phyloP scores from a whole-genome alignment of 768 basidiomycete species.

The Xerocomus brunneocitrinus region DNA sequence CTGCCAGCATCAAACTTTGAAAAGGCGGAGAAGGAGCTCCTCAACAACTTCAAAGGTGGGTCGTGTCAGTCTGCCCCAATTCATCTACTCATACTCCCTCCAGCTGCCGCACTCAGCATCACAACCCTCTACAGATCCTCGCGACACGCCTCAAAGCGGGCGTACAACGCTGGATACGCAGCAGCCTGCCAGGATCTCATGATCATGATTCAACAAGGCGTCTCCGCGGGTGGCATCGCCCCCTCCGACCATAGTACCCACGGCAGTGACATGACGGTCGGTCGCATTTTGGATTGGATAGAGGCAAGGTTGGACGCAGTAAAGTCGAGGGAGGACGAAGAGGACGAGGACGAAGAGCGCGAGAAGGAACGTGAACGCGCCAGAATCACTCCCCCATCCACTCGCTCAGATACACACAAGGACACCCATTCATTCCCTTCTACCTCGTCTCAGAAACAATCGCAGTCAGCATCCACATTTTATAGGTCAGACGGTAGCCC shows the following conservation, averaged over 20 bases:
- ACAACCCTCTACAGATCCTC: conserved; percentile 83
- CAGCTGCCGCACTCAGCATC: conserved; percentile 80
- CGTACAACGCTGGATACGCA: conserved; percentile 78
- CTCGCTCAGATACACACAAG: conserved; percentile 18
- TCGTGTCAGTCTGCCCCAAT: background rate
- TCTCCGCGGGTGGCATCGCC: conserved; percentile 54
- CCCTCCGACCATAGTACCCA: conserved; percentile 40
- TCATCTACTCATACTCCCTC: conserved; percentile 18
- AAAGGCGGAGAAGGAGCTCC: conserved; percentile 75
- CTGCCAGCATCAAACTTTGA: conserved; percentile 64
- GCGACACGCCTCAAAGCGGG: conserved; percentile 67
- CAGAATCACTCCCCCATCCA: conserved; percentile 23
- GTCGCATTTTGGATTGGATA: conserved; percentile 79
- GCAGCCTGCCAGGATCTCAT: conserved; percentile 77
- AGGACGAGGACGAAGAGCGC: conserved; percentile 75
- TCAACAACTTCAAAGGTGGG: conserved; percentile 78
- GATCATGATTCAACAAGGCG: conserved; percentile 78
- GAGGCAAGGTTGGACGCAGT: conserved; percentile 79
- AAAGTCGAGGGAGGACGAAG: conserved; percentile 70
- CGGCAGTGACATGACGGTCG: conserved; percentile 66
- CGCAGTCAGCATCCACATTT: conserved; percentile 12
- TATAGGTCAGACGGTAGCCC: conserved; percentile 17
- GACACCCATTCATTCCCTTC: conserved; percentile 15
- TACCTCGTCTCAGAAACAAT: conserved; percentile 15
- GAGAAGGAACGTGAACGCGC: conserved; percentile 49